Evolutionary conservation across 352 stramenopile species (phyloP), one percentile per base, ranked within the genome.

Genomic region (Globisporangium spiculum): DNA sequence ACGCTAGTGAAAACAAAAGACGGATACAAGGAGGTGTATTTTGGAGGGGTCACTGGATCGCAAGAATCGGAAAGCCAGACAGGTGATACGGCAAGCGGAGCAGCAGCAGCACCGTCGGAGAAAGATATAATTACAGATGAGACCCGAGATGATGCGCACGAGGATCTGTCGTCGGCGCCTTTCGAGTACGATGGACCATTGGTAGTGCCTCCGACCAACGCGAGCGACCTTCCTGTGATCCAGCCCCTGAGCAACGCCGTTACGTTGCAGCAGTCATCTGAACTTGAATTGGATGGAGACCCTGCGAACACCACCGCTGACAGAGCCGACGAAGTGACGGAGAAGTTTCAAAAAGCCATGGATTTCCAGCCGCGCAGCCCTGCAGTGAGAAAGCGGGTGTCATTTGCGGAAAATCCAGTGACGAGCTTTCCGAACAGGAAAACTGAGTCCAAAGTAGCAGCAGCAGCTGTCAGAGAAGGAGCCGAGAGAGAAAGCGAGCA

Each of bases 1-100:
- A 57, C 63, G 0, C 59, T 86, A 1, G 66, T 82, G 34, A 89
- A 89, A 63, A 87, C 79, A 3, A 89, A 86, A 65, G 66, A 87
- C 50, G 81, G 81, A 0, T 78, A 78, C 69, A 82, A 83, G 41
- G 81, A 89, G 68, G 73, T 89, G 2, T 67, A 73, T 24, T 64
- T 81, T 30, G 66, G 57, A 22, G 67, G 66, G 12, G 41, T 53
- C 8, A 26, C 27, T 8, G 48, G 46, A 7, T 64, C 66, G 2
- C 18, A 62, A 4, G 73, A 77, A 32, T 26, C 50, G 3, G 68
- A 74, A 4, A 10, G 27, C 24, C 67, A 50, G 12, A 1, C 46
- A 4, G 44, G 18, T 44, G 55, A 60, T 36, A 22, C 18, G 1
- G 18, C 18, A 5, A 38, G 9, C 10, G 57, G 63, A 26, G 9